phyloP scores from a whole-genome alignment of 2,329 filamentous ascomycete genomes.

The Nemania abortiva region DNA sequence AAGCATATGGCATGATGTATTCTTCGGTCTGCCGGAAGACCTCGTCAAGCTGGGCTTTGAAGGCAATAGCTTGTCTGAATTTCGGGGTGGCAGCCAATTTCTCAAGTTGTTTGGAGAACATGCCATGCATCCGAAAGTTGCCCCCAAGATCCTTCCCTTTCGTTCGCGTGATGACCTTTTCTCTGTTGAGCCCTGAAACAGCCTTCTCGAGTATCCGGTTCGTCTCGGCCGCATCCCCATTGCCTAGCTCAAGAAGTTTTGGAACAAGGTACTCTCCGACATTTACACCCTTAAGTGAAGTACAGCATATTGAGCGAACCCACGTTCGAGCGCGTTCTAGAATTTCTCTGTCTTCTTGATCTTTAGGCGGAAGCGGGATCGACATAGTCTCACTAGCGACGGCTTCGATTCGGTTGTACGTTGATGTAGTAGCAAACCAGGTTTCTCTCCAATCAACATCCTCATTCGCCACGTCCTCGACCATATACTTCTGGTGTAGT shows the following conservation, averaged over 20 bases:
- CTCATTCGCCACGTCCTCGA: constrained; percentile 56
- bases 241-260: constrained; percentile 64
- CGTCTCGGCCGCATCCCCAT: constrained; percentile 55
- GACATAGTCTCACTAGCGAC: constrained; percentile 62
- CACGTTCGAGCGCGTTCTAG: constrained; percentile 66
- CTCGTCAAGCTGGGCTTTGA: constrained; percentile 71
- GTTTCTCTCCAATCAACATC: constrained; percentile 64
- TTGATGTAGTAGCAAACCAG: constrained; percentile 68
- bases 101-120: constrained; percentile 67
- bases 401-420: constrained; percentile 69
- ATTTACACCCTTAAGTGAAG: constrained; percentile 53
- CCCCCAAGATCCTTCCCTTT: constrained; percentile 70
- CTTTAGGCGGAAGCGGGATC: constrained; percentile 45
- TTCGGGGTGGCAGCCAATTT: constrained; percentile 67
- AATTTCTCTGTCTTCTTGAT: constrained; percentile 48
- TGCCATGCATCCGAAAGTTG: constrained; percentile 72
- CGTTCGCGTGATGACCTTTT: constrained; percentile 69
- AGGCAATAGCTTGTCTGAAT: constrained; percentile 67
- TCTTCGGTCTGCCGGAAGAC: constrained; percentile 57
- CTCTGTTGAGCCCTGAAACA: constrained; percentile 61
- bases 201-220: constrained; percentile 62
- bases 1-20: constrained; percentile 52
- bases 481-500: constrained; percentile 59
- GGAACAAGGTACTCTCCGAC: constrained; percentile 46
- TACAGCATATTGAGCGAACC: constrained; percentile 70